Percentiles rank a stretch among this genome's conserved stretches.
These are phyloP conservation scores for Rhizopus microsporus DNA, from an alignment of 371 early-diverging fungal genomes.

Conservation along the genomic window DNA sequence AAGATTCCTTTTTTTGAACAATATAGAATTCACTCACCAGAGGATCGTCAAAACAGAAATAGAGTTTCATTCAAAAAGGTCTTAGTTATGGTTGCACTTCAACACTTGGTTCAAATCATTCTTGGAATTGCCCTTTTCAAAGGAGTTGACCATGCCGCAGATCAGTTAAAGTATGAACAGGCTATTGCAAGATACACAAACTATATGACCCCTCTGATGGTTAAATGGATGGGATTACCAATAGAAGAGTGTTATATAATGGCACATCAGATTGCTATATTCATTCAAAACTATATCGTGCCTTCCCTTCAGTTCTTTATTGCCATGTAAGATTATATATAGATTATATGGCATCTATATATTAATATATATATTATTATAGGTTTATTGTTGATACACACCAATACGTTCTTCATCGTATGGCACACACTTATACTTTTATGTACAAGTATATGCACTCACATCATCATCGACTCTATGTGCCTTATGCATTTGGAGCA, in stretches of 20 bases:
- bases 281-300: slow-evolving; percentile 13
- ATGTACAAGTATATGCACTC: slow-evolving; percentile 74
- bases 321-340: slow-evolving; percentile 24
- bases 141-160: slow-evolving; percentile 15
- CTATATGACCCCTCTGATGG: slow-evolving; percentile 1
- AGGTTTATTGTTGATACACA: slow-evolving; percentile 60
- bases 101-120: slow-evolving; percentile 50
- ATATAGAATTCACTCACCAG: slow-evolving; percentile 67
- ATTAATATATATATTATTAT: background rate
- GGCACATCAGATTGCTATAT: slow-evolving; percentile 9
- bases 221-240: slow-evolving; percentile 7
- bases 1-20: slow-evolving; percentile 67
- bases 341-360: background rate
- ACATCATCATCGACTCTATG: slow-evolving; percentile 73
- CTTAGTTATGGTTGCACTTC: slow-evolving; percentile 52
- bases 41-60: slow-evolving; percentile 58
- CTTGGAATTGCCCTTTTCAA: slow-evolving; percentile 31
- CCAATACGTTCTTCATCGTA: slow-evolving; percentile 75
- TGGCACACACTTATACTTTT: slow-evolving; percentile 62
- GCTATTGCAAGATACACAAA: slow-evolving; percentile 11
- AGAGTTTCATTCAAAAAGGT: slow-evolving; percentile 60
- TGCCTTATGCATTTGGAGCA: slow-evolving; percentile 75
- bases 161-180: slow-evolving; percentile 17
- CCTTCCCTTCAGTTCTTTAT: slow-evolving; percentile 25
- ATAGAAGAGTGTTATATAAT: background rate